Evolutionary conservation across 2,329 filamentous ascomycete species (phyloP), one percentile per base, ranked within the genome.

Genomic region (Trichophaea hybrida): DNA sequence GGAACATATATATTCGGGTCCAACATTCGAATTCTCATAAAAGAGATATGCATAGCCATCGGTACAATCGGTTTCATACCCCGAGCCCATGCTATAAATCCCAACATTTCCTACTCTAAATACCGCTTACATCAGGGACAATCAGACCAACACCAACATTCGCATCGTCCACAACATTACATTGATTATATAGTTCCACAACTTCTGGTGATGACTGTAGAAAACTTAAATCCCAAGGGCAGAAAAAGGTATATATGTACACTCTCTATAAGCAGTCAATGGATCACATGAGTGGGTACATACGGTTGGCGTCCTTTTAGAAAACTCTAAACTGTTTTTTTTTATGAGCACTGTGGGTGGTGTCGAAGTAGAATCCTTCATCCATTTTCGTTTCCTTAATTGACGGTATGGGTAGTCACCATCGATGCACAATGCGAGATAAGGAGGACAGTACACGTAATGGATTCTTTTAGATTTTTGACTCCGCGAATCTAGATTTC

Each of bases 341-440:
- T n/a, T 15, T 31, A 54, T 35, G 34, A 54, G 37, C 24, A 6
- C n/a, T 2, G 51, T 40, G 10, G 51, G 33, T 54, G 13, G 51
- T 33, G 10, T 17, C 51, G 51, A 54, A 54, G 34, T 35, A 35
- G 6, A 31, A 17, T 15, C 51, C 51, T 31, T 54, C 51, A 31
- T 54, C 51, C 13, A 31, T 54, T 13, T 54, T 33, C 5, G 33
- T 33, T 5, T 33, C 51, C 32, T 7, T 5, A 13, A 54, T 5
- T n/a, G 32, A 31, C 51, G 51, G 51, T 54, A 37, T 13, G 24
- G 51, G 51, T 54, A 54, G 34, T 60, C 54, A 6, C 55, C 58
- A 32, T 62, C 58, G n/a, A 60, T 17, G 2, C 40, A 52, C 1
- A 58, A 54, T 5, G 54, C 58, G 52, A 46, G 55, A 33, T 54